These are phyloP conservation scores for Aspergillus nanangensis DNA, from an alignment of 495 filamentous ascomycete species.

Conservation along the genomic window DNA sequence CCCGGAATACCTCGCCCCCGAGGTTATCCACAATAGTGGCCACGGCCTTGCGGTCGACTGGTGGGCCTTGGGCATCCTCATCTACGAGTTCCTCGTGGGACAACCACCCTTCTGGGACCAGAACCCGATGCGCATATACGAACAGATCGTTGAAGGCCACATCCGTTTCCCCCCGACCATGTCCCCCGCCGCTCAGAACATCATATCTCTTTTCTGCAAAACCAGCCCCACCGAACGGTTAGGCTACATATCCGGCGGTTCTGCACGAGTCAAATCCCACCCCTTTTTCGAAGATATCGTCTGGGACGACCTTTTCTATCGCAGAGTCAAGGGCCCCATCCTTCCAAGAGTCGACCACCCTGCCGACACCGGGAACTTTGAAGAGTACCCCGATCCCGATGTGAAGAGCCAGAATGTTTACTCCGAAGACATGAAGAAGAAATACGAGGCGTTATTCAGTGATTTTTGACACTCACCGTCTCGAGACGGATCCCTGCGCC, in stretches of 20 bases:
- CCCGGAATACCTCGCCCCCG: slow-evolving; percentile 92
- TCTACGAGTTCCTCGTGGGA: slow-evolving; percentile 93
- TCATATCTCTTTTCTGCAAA: slow-evolving; percentile 82
- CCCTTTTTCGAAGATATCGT: slow-evolving; percentile 80
- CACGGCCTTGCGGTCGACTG: slow-evolving; percentile 97
- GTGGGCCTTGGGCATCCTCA: slow-evolving; percentile 96
- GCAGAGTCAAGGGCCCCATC: slow-evolving; percentile 73
- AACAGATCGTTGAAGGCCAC: slow-evolving; percentile 49
- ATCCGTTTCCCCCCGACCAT: slow-evolving; percentile 46
- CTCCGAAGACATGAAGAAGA: slow-evolving; percentile 65
- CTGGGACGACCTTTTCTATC: slow-evolving; percentile 79
- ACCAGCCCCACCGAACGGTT: slow-evolving; percentile 83
- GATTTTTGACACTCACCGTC: slow-evolving; percentile 56
- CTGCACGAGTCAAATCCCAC: slow-evolving; percentile 76
- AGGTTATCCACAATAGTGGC: slow-evolving; percentile 93
- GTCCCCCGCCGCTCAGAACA: slow-evolving; percentile 71
- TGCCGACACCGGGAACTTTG: slow-evolving; percentile 87
- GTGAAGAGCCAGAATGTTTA: slow-evolving; percentile 56
- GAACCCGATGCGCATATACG: slow-evolving; percentile 95
- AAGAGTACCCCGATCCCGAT: slow-evolving; percentile 69
- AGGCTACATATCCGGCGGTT: slow-evolving; percentile 83
- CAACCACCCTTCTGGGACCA: slow-evolving; percentile 97
- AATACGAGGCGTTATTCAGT: slow-evolving; percentile 74
- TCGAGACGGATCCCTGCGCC: not conserved
- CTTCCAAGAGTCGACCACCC: slow-evolving; percentile 74